Conservation (phyloP, 108 stramenopile genomes). For the Halocafeteria seosinensis region DNA sequence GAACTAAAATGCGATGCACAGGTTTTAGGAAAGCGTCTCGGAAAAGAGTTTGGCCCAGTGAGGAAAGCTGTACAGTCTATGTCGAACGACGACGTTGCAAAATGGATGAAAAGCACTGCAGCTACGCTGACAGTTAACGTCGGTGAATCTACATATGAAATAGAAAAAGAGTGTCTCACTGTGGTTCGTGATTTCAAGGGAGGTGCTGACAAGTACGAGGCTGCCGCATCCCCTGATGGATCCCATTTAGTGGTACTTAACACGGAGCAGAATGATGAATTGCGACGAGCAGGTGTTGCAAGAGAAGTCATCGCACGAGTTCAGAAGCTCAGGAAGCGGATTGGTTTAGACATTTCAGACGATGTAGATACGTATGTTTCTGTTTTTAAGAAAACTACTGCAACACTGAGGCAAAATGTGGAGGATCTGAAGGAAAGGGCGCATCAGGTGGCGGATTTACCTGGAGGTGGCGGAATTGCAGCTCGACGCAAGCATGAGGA, state of each 20-base stretch:
- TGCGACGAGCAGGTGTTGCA: slow-evolving; percentile 62
- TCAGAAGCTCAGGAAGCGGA: slow-evolving; percentile 82
- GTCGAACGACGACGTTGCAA: slow-evolving; percentile 46
- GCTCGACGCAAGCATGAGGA: no score
- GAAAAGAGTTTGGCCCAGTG: slow-evolving; percentile 65
- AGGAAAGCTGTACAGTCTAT: slow-evolving; percentile 17
- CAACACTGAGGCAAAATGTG: slow-evolving; percentile 45
- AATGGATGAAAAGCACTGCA: slow-evolving; percentile 48
- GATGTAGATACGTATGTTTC: slow-evolving; percentile 68
- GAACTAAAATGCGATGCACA: slow-evolving; percentile 67
- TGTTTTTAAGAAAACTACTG: background rate
- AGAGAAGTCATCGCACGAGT: slow-evolving; percentile 83
- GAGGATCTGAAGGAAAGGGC: slow-evolving; percentile 47
- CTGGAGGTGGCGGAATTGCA: no score
- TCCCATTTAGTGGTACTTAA: slow-evolving; percentile 77
- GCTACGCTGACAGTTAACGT: slow-evolving; percentile 61
- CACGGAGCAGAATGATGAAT: slow-evolving; percentile 77
- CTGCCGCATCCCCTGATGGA: slow-evolving; percentile 57
- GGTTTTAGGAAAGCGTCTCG: slow-evolving; percentile 74
- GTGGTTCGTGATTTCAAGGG: slow-evolving; percentile 71
- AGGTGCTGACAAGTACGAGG: slow-evolving; percentile 72
- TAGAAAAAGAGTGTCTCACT: slow-evolving; percentile 54
- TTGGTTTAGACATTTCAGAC: slow-evolving; percentile 63
- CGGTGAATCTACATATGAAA: slow-evolving; percentile 38
- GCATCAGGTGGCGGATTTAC: no score